Conservation (phyloP, 1,139 yeast genomes). For the Candida pseudoviswanathii region DNA sequence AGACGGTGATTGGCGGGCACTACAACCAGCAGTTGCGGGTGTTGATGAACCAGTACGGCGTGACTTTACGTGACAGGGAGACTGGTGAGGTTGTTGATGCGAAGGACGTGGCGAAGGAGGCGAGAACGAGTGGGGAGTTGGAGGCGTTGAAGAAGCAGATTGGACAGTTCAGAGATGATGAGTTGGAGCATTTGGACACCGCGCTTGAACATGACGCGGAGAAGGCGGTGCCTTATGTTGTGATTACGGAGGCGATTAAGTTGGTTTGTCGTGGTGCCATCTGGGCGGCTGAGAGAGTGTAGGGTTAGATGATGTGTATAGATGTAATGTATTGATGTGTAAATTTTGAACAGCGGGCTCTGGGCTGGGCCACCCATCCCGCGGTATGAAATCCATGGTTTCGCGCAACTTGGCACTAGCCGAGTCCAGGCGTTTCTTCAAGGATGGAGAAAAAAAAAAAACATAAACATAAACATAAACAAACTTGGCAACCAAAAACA, state of each 20-base stretch:
- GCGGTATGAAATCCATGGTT: no score
- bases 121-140: slow-evolving; percentile 55
- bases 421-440: no score
- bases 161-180: slow-evolving; percentile 87
- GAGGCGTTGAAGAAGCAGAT: slow-evolving; percentile 60
- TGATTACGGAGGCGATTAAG: slow-evolving; percentile 86
- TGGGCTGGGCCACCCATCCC: no score
- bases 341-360: no score
- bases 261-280: slow-evolving; percentile 84
- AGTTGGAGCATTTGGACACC: slow-evolving; percentile 91
- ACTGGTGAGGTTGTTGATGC: slow-evolving; percentile 34
- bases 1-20: slow-evolving; percentile 96
- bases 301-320: background rate
- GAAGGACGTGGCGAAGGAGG: slow-evolving; percentile 28
- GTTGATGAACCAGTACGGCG: slow-evolving; percentile 59
- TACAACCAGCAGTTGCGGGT: slow-evolving; percentile 88
- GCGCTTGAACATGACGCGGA: slow-evolving; percentile 92
- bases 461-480: background rate
- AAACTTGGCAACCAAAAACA: background rate
- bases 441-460: background rate
- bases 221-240: slow-evolving; percentile 87
- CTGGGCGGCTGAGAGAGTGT: slow-evolving; percentile 85
- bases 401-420: no score
- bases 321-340: background rate
- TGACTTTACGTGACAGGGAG: slow-evolving; percentile 46